Evolutionary conservation across 352 stramenopile genomes (phyloP).

Genomic region (Pythium grandisporangium): DNA sequence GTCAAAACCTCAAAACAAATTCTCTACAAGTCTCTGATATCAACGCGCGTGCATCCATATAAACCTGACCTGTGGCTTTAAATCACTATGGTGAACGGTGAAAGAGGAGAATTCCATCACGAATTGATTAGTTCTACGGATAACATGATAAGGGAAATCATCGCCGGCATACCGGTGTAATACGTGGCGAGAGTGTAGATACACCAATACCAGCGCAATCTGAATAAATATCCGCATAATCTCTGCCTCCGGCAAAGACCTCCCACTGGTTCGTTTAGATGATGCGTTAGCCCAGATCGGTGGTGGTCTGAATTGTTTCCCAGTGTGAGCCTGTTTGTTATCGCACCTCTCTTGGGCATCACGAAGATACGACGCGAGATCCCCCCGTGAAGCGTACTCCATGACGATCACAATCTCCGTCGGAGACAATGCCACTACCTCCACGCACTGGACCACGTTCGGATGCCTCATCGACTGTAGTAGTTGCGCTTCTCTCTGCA

Average conservation of each 20-base stretch:
- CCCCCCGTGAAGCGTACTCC: constrained; percentile 60
- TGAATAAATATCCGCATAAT: constrained; percentile 71
- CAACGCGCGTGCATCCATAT: no score
- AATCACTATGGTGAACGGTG: constrained; percentile 29
- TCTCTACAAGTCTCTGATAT: no score
- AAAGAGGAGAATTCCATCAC: constrained; percentile 5
- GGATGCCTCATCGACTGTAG: constrained; percentile 34
- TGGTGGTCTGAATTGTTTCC: no score
- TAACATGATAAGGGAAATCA: constrained; percentile 4
- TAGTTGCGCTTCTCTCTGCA: constrained; percentile 36
- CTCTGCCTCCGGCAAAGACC: constrained; percentile 22
- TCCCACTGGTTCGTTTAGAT: no score
- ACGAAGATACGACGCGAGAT: constrained; percentile 42
- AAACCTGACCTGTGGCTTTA: constrained; percentile 51
- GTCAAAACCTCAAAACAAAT: no score
- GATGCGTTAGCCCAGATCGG: no score
- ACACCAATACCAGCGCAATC: constrained; percentile 38
- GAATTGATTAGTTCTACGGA: constrained; percentile 4
- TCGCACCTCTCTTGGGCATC: constrained; percentile 8
- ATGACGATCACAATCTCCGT: constrained; percentile 48
- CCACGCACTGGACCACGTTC: constrained; percentile 60
- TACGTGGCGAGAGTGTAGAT: constrained; percentile 48
- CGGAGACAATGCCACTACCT: constrained; percentile 21
- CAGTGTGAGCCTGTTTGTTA: no score
- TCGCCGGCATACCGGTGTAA: constrained; percentile 63